These are phyloP conservation scores for Tricholoma sp. DNA, from an alignment of 768 basidiomycete genomes.

Conservation along the genomic window DNA sequence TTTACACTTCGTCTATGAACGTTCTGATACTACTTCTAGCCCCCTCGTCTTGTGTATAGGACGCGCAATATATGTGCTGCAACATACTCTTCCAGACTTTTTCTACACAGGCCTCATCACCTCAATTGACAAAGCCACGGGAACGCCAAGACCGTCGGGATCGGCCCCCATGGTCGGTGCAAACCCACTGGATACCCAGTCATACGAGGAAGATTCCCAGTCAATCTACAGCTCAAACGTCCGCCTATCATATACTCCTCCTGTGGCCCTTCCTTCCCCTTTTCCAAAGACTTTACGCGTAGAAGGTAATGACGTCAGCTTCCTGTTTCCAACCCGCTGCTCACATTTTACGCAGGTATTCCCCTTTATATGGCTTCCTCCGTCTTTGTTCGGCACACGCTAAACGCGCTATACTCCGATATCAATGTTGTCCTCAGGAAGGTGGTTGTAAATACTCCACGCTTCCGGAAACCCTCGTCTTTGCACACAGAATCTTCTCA, in stretches of 20 bases:
- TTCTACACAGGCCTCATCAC: constrained; percentile 64
- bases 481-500: constrained; percentile 1
- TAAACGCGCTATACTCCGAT: constrained; percentile 71
- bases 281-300: constrained; percentile 65
- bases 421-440: constrained; percentile 51
- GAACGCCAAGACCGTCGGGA: constrained; percentile 25
- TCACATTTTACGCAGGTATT: constrained; percentile 41
- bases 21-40: constrained; percentile 6
- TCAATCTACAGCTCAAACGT: constrained; percentile 61
- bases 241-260: constrained; percentile 64
- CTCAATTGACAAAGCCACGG: constrained; percentile 43
- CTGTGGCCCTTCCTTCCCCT: constrained; percentile 56
- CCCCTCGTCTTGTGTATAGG: constrained; percentile 42
- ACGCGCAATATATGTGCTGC: constrained; percentile 63
- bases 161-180: constrained; percentile 23
- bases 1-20: neutral
- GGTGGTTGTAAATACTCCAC: constrained; percentile 34
- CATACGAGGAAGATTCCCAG: constrained; percentile 33
- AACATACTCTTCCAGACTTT: constrained; percentile 66
- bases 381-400: constrained; percentile 63
- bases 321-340: neutral
- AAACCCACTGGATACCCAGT: constrained; percentile 23
- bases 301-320: constrained; percentile 49
- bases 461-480: constrained; percentile 8
- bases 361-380: constrained; percentile 69